Percentiles rank a stretch among this genome's conserved stretches.
Evolutionary conservation across 768 basidiomycete genomes (phyloP).

Genomic region (Tricholoma hemisulphureum): DNA sequence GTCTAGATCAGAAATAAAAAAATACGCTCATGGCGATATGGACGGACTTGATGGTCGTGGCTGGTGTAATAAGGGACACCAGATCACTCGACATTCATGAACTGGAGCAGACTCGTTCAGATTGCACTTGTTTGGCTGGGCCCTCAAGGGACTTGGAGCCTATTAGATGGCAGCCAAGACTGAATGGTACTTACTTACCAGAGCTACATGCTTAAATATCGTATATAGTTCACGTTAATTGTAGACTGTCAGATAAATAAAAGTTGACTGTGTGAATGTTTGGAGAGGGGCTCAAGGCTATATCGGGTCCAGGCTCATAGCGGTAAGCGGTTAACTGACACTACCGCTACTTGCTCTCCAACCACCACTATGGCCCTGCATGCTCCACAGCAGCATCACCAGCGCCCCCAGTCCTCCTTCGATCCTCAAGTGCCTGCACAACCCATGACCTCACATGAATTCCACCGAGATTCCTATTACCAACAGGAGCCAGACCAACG

Average conservation of each 20-base stretch:
- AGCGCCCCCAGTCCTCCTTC: constrained; percentile 10
- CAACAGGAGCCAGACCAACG: constrained; percentile 2
- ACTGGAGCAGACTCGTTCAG: background rate
- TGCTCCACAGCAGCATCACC: constrained; percentile 14
- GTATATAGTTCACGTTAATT: no score
- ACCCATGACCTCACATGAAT: background rate
- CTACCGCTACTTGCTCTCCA: background rate
- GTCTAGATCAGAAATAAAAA: constrained; percentile 5
- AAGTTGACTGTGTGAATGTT: no score
- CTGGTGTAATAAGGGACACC: constrained; percentile 40
- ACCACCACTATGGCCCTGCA: constrained; percentile 13
- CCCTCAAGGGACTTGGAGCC: no score
- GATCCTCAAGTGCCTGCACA: constrained; percentile 4
- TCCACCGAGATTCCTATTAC: constrained; percentile 9
- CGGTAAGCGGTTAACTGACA: background rate
- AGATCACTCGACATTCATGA: constrained; percentile 25
- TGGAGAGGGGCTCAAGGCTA: no score
- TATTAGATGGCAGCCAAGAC: no score
- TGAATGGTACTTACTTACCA: no score
- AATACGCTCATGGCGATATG: background rate
- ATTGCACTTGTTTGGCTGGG: background rate
- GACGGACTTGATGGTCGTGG: constrained; percentile 54
- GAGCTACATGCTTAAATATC: no score
- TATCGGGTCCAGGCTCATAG: background rate
- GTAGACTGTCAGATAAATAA: no score